phyloP scores from a whole-genome alignment of 1,284 basidiomycete species.

The Psilocybe mexicana region DNA sequence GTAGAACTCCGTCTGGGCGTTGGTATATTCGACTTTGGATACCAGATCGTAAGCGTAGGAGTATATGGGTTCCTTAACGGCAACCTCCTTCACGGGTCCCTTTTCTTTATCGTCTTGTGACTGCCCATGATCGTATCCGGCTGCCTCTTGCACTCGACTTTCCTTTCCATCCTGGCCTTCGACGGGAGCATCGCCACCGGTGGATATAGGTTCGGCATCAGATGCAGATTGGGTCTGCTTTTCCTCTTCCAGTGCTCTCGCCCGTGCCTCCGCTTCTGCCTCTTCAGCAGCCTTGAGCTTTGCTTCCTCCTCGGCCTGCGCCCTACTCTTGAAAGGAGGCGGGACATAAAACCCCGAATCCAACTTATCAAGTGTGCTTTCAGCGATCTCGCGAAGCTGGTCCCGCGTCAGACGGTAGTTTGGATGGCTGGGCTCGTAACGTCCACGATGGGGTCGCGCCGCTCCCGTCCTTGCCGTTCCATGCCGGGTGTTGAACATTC shows the following conservation, averaged over 20 bases:
- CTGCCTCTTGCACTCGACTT: neutral
- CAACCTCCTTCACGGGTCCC: too few relatives aligned
- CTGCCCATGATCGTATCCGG: neutral
- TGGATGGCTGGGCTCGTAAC: constrained; percentile 16
- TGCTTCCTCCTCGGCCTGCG: neutral
- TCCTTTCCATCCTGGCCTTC: neutral
- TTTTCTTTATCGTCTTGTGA: neutral
- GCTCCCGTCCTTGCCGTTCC: too few relatives aligned
- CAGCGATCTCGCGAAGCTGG: constrained; percentile 21
- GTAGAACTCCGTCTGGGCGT: constrained; percentile 18
- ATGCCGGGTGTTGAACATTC: neutral
- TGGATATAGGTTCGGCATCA: neutral
- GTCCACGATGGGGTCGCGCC: constrained; percentile 9
- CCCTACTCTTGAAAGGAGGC: constrained; percentile 1
- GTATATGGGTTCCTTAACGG: neutral
- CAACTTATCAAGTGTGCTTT: constrained; percentile 16
- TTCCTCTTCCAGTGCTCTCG: neutral
- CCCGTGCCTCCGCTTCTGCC: neutral
- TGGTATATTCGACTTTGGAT: constrained; percentile 16
- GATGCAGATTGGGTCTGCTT: neutral
- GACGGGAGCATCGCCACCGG: neutral
- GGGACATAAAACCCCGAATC: constrained; percentile 22
- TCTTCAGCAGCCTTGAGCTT: neutral
- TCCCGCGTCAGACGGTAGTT: constrained; percentile 22
- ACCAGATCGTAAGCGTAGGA: constrained; percentile 16